phyloP scores from a whole-genome alignment of 2,329 filamentous ascomycete genomes.

The Pseudocercospora cruenta region DNA sequence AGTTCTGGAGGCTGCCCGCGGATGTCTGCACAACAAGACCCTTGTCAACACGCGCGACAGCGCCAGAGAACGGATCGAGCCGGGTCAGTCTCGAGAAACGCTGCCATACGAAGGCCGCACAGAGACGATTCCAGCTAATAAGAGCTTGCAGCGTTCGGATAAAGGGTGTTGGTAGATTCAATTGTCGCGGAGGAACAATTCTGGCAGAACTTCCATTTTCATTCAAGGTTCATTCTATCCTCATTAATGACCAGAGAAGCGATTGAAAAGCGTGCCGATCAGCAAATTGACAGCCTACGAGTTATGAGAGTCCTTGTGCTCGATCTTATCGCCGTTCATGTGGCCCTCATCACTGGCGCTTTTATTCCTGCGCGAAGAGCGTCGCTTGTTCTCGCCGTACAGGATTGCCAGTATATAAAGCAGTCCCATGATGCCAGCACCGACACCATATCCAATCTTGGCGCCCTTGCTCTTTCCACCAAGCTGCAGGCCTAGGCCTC shows the following conservation, averaged over 20 bases:
- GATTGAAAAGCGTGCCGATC: background rate
- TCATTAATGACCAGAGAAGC: background rate
- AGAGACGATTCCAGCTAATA: background rate
- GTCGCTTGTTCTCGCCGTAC: constrained; percentile 33
- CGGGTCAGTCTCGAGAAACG: background rate
- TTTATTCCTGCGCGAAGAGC: background rate
- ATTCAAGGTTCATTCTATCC: background rate
- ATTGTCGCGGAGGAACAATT: background rate
- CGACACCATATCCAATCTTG: constrained; percentile 53
- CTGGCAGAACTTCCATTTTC: background rate
- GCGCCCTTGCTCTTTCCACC: constrained; percentile 41
- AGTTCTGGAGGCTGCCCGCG: background rate
- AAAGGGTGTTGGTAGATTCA: background rate
- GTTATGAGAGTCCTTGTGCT: background rate
- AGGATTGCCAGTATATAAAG: constrained; percentile 43
- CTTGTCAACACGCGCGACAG: background rate
- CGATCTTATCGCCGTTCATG: background rate
- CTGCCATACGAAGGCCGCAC: background rate
- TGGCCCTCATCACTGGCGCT: background rate
- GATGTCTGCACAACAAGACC: background rate
- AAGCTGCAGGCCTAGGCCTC: constrained; percentile 57
- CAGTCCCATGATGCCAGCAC: constrained; percentile 53
- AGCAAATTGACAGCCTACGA: background rate
- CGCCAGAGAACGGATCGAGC: background rate
- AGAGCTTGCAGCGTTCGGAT: background rate